phyloP scores from a whole-genome alignment of 495 filamentous ascomycete genomes.

The Umbilicaria muhlenbergii region DNA sequence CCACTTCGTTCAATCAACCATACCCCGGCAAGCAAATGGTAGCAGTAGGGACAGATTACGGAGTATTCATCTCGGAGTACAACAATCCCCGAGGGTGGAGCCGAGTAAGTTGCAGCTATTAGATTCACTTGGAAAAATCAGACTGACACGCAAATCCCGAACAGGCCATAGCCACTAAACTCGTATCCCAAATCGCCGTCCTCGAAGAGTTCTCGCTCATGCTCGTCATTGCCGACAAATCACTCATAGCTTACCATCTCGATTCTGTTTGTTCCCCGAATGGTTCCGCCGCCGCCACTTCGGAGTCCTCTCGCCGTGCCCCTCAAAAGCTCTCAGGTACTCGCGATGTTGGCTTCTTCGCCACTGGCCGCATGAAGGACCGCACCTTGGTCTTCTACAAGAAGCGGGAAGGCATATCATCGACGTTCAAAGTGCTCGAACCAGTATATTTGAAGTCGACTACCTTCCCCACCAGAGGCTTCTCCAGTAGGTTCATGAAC shows the following conservation, averaged over 20 bases:
- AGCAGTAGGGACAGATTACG: constrained; percentile 88
- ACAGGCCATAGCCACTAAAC: constrained; percentile 53
- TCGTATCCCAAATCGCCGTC: constrained; percentile 86
- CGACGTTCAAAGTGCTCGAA: constrained; percentile 92
- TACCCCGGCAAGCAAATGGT: constrained; percentile 68
- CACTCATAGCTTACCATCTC: constrained; percentile 85
- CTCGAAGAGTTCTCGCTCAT: constrained; percentile 91
- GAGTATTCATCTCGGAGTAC: constrained; percentile 75
- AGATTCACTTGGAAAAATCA: background rate
- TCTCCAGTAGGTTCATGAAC: constrained; percentile 54
- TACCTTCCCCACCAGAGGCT: constrained; percentile 32
- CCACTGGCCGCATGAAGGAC: constrained; percentile 92
- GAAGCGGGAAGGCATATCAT: constrained; percentile 78
- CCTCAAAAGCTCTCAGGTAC: constrained; percentile 80
- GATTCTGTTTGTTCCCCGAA: constrained; percentile 59
- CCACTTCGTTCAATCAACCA: constrained; percentile 68
- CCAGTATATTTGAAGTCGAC: constrained; percentile 73
- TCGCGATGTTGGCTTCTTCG: constrained; percentile 91
- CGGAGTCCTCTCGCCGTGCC: constrained; percentile 42
- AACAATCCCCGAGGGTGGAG: constrained; percentile 80
- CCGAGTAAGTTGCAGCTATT: constrained; percentile 38
- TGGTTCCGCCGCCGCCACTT: constrained; percentile 6
- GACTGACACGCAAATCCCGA: constrained; percentile 9
- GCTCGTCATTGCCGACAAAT: constrained; percentile 77
- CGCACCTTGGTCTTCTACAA: constrained; percentile 90